Conservation (phyloP, 2,329 filamentous ascomycete species). For the Didymella lethalis region DNA sequence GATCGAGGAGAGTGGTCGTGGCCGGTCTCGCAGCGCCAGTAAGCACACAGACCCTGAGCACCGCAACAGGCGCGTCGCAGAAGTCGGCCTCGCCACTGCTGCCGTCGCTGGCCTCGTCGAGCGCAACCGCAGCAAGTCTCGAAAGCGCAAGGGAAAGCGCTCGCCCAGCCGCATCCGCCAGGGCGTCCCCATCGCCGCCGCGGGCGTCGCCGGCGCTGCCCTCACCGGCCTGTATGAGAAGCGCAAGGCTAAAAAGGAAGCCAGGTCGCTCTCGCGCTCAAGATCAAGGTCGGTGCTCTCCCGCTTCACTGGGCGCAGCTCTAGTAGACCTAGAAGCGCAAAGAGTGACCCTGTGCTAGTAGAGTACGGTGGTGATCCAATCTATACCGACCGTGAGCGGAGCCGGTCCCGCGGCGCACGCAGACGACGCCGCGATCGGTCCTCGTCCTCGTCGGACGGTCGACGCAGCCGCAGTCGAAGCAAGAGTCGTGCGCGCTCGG, state of each 20-base stretch:
- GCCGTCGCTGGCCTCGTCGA: conserved; percentile 69
- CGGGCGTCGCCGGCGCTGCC: conserved; percentile 67
- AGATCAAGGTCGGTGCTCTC: conserved; percentile 58
- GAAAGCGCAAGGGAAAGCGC: conserved; percentile 60
- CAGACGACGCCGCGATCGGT: conserved; percentile 52
- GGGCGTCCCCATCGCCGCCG: conserved; percentile 67
- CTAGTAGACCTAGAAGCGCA: conserved; percentile 53
- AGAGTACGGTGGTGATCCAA: conserved; percentile 70
- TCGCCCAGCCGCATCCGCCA: conserved; percentile 64
- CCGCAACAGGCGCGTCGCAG: conserved; percentile 66
- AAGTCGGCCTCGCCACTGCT: conserved; percentile 68
- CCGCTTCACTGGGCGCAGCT: conserved; percentile 46
- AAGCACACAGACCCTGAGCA: conserved; percentile 57
- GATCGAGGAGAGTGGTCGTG: conserved; percentile 31
- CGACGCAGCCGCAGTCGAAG: conserved; percentile 54
- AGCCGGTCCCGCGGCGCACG: conserved; percentile 45
- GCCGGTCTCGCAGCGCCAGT: conserved; percentile 54
- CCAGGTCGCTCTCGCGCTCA: conserved; percentile 56
- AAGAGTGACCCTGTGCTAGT: conserved; percentile 63
- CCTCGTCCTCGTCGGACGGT: conserved; percentile 52
- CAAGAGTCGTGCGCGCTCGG: conserved; percentile 59
- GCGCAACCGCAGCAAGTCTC: conserved; percentile 65
- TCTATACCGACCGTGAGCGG: conserved; percentile 60
- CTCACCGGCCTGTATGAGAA: conserved; percentile 69
- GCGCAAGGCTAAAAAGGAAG: conserved; percentile 66